Evolutionary conservation across 208 protist species (phyloP).

Genomic region (Crithidia sp.): DNA sequence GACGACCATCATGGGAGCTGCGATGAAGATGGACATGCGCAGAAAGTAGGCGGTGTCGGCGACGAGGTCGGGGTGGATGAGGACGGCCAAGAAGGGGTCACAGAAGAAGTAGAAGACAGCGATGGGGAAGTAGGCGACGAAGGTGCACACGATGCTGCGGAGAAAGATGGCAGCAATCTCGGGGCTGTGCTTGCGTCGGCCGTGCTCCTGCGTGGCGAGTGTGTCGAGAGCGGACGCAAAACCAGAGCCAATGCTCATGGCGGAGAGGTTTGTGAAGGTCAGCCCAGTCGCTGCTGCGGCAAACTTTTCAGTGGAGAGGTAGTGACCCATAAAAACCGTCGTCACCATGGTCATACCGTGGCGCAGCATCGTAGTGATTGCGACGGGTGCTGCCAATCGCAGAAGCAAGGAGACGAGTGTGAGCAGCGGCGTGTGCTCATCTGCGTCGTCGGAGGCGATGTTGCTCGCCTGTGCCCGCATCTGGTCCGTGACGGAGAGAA

Average conservation of each 20-base stretch:
- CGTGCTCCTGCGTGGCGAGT: slow-evolving; percentile 45
- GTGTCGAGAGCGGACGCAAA: slow-evolving; percentile 37
- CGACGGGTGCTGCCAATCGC: slow-evolving; percentile 30
- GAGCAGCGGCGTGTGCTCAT: slow-evolving; percentile 11
- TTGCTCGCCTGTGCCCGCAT: background rate
- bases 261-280: slow-evolving; percentile 41
- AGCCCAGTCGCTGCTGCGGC: slow-evolving; percentile 37
- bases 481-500: slow-evolving; percentile 9
- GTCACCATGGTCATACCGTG: slow-evolving; percentile 35
- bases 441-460: slow-evolving; percentile 18
- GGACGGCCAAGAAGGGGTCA: slow-evolving; percentile 24
- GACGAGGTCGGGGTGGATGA: slow-evolving; percentile 41
- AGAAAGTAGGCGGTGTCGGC: slow-evolving; percentile 37
- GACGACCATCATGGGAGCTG: slow-evolving; percentile 38
- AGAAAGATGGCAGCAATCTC: slow-evolving; percentile 35
- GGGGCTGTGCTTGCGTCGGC: slow-evolving; percentile 33
- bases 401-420: slow-evolving; percentile 21
- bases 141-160: slow-evolving; percentile 36
- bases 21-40: slow-evolving; percentile 41
- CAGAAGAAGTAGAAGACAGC: slow-evolving; percentile 44
- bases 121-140: slow-evolving; percentile 39
- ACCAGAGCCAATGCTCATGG: slow-evolving; percentile 42
- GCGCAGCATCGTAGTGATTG: slow-evolving; percentile 37
- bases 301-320: slow-evolving; percentile 33
- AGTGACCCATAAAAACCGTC: slow-evolving; percentile 40